Evolutionary conservation across 2,329 filamentous ascomycete species (phyloP), one percentile per base, ranked within the genome.

Genomic region (Colletotrichum sp.): DNA sequence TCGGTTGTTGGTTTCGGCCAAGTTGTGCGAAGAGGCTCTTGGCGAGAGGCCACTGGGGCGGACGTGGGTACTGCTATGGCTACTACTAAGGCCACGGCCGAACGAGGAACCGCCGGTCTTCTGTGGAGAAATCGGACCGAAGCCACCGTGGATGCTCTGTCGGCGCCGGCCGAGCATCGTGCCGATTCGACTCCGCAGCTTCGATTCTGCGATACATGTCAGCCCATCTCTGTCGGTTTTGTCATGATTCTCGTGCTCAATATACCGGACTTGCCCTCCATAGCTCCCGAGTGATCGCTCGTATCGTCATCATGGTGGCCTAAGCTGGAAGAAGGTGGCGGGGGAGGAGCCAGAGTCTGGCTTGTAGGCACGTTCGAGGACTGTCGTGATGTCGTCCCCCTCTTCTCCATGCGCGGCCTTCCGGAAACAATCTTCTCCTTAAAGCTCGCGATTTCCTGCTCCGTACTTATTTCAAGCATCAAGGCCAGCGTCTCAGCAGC

Each of bases 391-490:
- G 85, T 85, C 10, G 87, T 83, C 30, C 82, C 82, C 68, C 87
- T 85, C 61, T 86, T 86, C 55, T 88, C 86, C 38, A 87, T 55
- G 78, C 83, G 70, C 30, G 75, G 77, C 56, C 60, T 78, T 55
- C 77, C 77, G 8, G 77, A 74, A 16, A 76, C 36, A 18, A 76
- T 58, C 48, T 73, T 75, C 66, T 78, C 75, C 70, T 76, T 77
- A n/a, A 78, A 78, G 66, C 77, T 78, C 16, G 56, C 75, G 77
- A 99, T 96, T 86, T 99, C 97, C 81, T 94, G 94, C 21, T 93
- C 91, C 0, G 96, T 98, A 82, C 95, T 94, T 56, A 98, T 92
- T 82, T 98, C 97, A 66, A 99, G 88, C 79, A 98, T 89, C 10
- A 93, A 90, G 78, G 95, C 95, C 73, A 99, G 87, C 30, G 95